Evolutionary conservation across 768 basidiomycete genomes (phyloP), one percentile per base, ranked within the genome.

Genomic region (Strobilomyces dryophilus): DNA sequence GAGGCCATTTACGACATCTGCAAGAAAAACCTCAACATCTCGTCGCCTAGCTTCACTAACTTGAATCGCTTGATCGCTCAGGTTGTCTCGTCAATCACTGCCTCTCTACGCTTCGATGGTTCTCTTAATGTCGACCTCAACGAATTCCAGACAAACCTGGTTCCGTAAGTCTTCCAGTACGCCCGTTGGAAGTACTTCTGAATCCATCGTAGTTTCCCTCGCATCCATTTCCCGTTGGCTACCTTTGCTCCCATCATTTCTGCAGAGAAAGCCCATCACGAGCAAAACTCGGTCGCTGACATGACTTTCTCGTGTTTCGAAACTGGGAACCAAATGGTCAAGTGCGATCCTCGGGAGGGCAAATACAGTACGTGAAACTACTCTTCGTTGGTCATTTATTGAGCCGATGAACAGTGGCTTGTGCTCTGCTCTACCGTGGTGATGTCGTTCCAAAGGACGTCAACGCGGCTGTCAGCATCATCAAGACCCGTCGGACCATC

Each of bases 91-190:
- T 95, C 94, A 32, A 85, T 98, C 74, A 98, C 95, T 4, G 95
- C 95, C 36, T 98, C 95, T 20, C 79, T 83, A 31, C 78, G 82
- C 49, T 84, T 83, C 62, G 83, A 82, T 61, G 83, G 82, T 35
- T 79, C 79, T 39, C 73, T 84, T 55, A 84, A 83, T 62, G 83
- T 84, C 55, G 82, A 84, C 64, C 71, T 98, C 69, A 97, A 95
- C 75, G 95, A 98, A 76, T 98, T 98, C 85, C 95, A 98, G 78
- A 98, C 95, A 52, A 98, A 98, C 76, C 75, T 98, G 71, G 95
- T 98, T 47, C 95, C 95, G 86, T 95, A 67, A 76, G 91, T 81
- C 21, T 10, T 41, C 27, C 8, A 10, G 47, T 48, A 14, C 34
- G 1, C 12, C 39, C 17, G 27, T 6, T 49, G 31, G 14, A 44